phyloP scores from a whole-genome alignment of 2,329 filamentous ascomycete species.

The Diaporthe ilicicola region DNA sequence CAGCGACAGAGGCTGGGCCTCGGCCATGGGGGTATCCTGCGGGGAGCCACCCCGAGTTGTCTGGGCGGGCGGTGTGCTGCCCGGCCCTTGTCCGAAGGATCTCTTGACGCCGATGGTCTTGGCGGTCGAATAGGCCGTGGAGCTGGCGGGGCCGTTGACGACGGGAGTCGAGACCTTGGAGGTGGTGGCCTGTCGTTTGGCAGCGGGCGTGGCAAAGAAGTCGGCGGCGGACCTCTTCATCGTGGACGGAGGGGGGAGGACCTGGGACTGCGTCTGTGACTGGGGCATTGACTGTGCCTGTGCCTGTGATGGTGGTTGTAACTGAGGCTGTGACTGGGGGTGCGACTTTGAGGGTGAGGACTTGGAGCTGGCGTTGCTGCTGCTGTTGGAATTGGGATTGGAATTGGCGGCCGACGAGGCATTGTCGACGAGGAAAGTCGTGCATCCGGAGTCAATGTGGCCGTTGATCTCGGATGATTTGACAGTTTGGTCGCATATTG shows the following conservation, averaged over 20 bases:
- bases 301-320: neutral
- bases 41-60: conserved; percentile 33
- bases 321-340: conserved; percentile 25
- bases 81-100: conserved; percentile 63
- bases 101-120: conserved; percentile 56
- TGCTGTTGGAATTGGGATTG: too few relatives aligned
- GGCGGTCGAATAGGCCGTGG: conserved; percentile 10
- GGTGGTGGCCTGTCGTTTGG: conserved; percentile 60
- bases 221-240: conserved; percentile 64
- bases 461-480: conserved; percentile 81
- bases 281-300: conserved; percentile 42
- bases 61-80: conserved; percentile 39
- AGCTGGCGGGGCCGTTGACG: conserved; percentile 42
- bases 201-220: conserved; percentile 70
- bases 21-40: conserved; percentile 36
- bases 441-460: conserved; percentile 88
- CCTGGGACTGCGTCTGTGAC: neutral
- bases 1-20: conserved; percentile 36
- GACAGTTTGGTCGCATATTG: conserved; percentile 80
- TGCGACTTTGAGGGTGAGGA: neutral
- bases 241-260: conserved; percentile 45
- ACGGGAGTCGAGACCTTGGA: conserved; percentile 44
- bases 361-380: conserved; percentile 40
- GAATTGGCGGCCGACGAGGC: conserved; percentile 38
- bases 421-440: conserved; percentile 69